Evolutionary conservation across 2,329 filamentous ascomycete genomes (phyloP), one percentile per base, ranked within the genome.

Genomic region (Penicillium sp.): DNA sequence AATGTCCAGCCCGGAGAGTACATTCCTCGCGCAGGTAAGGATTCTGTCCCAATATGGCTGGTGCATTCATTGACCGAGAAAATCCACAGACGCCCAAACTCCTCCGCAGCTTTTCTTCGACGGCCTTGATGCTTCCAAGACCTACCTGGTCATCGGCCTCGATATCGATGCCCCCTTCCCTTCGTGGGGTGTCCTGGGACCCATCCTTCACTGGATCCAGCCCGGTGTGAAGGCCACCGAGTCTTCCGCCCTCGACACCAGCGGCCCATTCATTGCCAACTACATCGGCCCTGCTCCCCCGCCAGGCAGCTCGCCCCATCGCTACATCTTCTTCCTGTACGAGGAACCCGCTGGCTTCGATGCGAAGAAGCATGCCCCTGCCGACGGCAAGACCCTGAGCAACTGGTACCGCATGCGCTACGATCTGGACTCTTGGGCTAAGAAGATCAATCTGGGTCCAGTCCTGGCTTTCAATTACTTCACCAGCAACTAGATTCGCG

Each of bases 321-420:
- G 76, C 0, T 78, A 78, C 53, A 46, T 68, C 3, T 78, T 77
- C 54, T 66, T 76, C 47, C 55, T 78, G 18, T 78, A 72, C 48
- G 70, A 76, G 51, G 72, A 78, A 58, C 74, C 75, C 0, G 58
- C 46, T 22, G 64, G 54, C 1, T 71, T 76, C 36, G 61, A 69
- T 14, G 55, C 42, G 5, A 57, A 52, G 41, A 61, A 56, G 22
- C 62, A 68, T 51, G 64, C 63, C 18, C 65, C 70, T 36, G 49
- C 64, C 6, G 57, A 59, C 18, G 70, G 67, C 0, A 62, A 69
- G 46, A 57, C 62, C 0, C n/a, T 76, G 40, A 54, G 68, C 0
- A 63, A 60, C 20, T 54, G 49, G 62, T 31, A 44, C 14, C 66
- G 75, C 13, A 70, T 76, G 52, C 57, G 74, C 13, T 78, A 66